These are phyloP conservation scores for Rhizophagus clarus DNA, from an alignment of 192 early-diverging fungal species.

Conservation along the genomic window DNA sequence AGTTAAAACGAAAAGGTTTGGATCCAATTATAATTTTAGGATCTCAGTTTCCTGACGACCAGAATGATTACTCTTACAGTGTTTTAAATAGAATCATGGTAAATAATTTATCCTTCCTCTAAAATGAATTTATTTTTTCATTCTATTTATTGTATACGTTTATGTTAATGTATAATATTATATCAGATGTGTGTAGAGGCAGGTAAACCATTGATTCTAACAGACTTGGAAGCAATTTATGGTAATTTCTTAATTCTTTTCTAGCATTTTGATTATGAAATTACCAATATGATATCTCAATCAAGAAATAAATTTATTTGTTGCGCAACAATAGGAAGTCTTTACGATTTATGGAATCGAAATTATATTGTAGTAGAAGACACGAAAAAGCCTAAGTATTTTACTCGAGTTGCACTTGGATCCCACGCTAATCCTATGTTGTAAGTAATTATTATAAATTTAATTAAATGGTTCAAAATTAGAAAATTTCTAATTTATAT, in stretches of 20 bases:
- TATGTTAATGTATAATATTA: too few species aligned
- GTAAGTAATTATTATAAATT: neutral
- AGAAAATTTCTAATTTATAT: neutral
- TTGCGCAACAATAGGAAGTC: constrained; percentile 6
- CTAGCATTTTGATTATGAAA: too few species aligned
- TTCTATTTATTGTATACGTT: too few species aligned
- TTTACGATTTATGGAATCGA: constrained; percentile 33
- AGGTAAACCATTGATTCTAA: constrained; percentile 21
- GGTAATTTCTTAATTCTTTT: too few species aligned
- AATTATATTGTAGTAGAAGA: constrained; percentile 16
- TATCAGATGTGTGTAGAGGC: constrained; percentile 29
- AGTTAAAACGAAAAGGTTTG: neutral
- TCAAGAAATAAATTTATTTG: too few species aligned
- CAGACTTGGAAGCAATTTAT: constrained; percentile 20
- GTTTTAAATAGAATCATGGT: constrained; percentile 26
- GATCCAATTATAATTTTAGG: constrained; percentile 22
- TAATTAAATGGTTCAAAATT: neutral
- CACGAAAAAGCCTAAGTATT: neutral
- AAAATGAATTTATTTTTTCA: too few species aligned
- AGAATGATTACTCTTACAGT: neutral
- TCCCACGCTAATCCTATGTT: constrained; percentile 26
- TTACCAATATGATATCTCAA: too few species aligned
- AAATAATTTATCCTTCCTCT: too few species aligned
- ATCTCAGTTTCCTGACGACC: constrained; percentile 27
- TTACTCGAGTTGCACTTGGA: constrained; percentile 15